These are phyloP conservation scores for Senna tora DNA, from an alignment of 306 rosid species.

Conservation along the genomic window DNA sequence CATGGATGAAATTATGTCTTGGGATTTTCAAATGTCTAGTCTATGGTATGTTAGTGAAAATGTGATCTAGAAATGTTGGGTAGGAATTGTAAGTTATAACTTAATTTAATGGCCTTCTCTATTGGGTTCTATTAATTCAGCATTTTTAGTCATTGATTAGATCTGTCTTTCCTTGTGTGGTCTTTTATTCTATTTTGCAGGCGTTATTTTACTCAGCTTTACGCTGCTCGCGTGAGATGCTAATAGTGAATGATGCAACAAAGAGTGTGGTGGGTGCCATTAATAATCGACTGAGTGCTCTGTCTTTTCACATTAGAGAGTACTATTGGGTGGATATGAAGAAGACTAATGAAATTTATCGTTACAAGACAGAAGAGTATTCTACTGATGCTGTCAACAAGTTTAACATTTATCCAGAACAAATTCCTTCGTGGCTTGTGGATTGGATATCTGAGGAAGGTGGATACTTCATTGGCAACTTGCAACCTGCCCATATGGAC, in stretches of 20 bases:
- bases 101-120: slow-evolving; percentile 11
- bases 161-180: slow-evolving; percentile 17
- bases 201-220: slow-evolving; percentile 88
- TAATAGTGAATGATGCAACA: slow-evolving; percentile 72
- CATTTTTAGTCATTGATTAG: slow-evolving; percentile 5
- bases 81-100: slow-evolving; percentile 14
- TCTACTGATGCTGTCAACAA: slow-evolving; percentile 88
- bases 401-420: slow-evolving; percentile 96
- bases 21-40: not conserved
- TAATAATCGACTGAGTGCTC: slow-evolving; percentile 86
- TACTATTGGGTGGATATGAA: slow-evolving; percentile 87
- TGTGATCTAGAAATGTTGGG: slow-evolving; percentile 9
- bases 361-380: slow-evolving; percentile 92
- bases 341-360: slow-evolving; percentile 91
- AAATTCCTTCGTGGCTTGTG: slow-evolving; percentile 92
- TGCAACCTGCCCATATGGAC: slow-evolving; percentile 98
- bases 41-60: slow-evolving; percentile 2
- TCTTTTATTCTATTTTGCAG: slow-evolving; percentile 48
- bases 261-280: slow-evolving; percentile 77
- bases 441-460: slow-evolving; percentile 93
- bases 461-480: slow-evolving; percentile 89
- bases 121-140: not conserved
- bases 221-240: slow-evolving; percentile 83
- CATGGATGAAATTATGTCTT: not conserved
- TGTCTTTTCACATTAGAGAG: slow-evolving; percentile 88